Evolutionary conservation across 768 basidiomycete genomes (phyloP), one percentile per base, ranked within the genome.

Genomic region (Leccinum obscurum): DNA sequence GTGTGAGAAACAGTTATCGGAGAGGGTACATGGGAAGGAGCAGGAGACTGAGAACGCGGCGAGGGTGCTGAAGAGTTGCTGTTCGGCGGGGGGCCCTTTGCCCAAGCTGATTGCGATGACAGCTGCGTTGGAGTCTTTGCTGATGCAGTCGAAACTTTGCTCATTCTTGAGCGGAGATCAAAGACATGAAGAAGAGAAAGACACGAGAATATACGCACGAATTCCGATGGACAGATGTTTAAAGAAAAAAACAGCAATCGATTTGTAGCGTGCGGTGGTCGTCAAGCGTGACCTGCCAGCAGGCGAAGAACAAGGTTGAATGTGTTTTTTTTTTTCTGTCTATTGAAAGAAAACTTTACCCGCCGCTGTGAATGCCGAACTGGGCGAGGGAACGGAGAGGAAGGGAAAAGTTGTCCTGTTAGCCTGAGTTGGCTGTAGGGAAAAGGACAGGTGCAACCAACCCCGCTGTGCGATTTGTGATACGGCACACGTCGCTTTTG

Each of bases 271-370:
- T 82, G 85, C 76, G 84, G 81, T 85, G 85, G 89, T 88, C 88
- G 87, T 89, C 81, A 87, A 84, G 80, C 85, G 83, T 85, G 88
- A 90, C 89, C 89, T 90, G 89, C 89, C 89, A 89, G 89, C 89
- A 90, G 89, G 89, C 86, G 82, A 83, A 77, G 80, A 83, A 82
- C 80, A 83, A 79, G 80, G 78, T 78, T 81, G 80, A 78, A 78
- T 75, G 77, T 57, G 55, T 51, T 70, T 68, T 68, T 66, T n/a
- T 61, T 62, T 71, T 72, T 66, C 71, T 69, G 73, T 81, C 78
- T 81, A 81, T 73, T 75, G 62, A 57, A 67, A 68, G 62, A 57
- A 66, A 68, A 55, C 59, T 56, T 65, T 54, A 56, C 72, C 77
- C 73, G 77, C 71, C 75, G 77, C 77, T 73, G 68, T 68, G 57